phyloP scores from a whole-genome alignment of 352 stramenopile genomes.

The Sclerospora graminicola region DNA sequence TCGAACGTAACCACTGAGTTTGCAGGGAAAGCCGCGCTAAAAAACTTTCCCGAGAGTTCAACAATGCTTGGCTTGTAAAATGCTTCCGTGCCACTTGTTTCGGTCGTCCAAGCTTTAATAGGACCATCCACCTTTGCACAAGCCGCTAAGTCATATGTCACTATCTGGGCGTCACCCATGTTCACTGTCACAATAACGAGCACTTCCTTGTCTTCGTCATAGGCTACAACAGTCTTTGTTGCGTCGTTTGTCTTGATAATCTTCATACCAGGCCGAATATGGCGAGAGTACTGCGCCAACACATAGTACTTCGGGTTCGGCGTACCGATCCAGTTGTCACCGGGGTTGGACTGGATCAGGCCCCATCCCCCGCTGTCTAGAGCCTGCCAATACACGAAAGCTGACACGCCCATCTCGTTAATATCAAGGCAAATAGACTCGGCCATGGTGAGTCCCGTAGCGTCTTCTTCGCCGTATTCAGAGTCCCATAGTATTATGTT shows the following conservation, averaged over 20 bases:
- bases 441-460: constrained; percentile 30
- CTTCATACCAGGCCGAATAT: constrained; percentile 47
- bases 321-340: constrained; percentile 24
- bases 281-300: constrained; percentile 45
- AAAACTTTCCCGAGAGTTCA: constrained; percentile 15
- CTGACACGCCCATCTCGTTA: constrained; percentile 44
- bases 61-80: constrained; percentile 25
- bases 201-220: constrained; percentile 19
- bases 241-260: constrained; percentile 28
- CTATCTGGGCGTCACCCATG: constrained; percentile 12
- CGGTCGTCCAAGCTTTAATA: constrained; percentile 32
- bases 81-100: constrained; percentile 24
- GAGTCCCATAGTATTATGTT: constrained; percentile 48
- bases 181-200: constrained; percentile 44
- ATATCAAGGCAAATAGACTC: constrained; percentile 42
- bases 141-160: constrained; percentile 30
- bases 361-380: constrained; percentile 48
- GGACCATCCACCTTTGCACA: constrained; percentile 21
- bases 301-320: constrained; percentile 47
- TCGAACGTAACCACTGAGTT: constrained; percentile 28
- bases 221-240: constrained; percentile 39
- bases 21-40: constrained; percentile 22
- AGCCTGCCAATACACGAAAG: constrained; percentile 57
- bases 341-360: constrained; percentile 31
- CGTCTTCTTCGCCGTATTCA: constrained; percentile 45